A percentile compares a stretch with the other conserved stretches of the same genome.
These are phyloP conservation scores for Malassezia cuniculi DNA, from an alignment of 1,284 basidiomycete species.

Conservation along the genomic window DNA sequence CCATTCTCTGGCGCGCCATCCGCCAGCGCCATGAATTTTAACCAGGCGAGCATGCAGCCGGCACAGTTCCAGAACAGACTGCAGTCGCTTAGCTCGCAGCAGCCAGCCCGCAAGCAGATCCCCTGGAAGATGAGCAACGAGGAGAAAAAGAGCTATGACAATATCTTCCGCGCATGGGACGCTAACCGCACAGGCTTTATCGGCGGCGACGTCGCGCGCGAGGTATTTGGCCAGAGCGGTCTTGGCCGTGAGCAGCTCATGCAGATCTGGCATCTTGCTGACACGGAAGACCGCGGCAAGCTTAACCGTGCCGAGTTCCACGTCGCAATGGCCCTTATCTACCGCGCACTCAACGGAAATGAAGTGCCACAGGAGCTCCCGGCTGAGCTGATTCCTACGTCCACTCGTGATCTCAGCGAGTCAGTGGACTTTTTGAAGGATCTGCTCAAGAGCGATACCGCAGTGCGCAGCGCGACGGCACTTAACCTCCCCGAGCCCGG, in stretches of 20 bases:
- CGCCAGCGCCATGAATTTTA: slow-evolving; percentile 41
- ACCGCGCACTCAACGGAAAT: slow-evolving; percentile 70
- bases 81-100: slow-evolving; percentile 50
- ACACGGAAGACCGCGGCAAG: slow-evolving; percentile 42
- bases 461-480: slow-evolving; percentile 47
- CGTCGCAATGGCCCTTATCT: slow-evolving; percentile 96
- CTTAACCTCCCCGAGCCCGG: slow-evolving; percentile 43
- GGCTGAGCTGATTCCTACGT: slow-evolving; percentile 79
- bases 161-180: slow-evolving; percentile 95
- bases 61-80: slow-evolving; percentile 39
- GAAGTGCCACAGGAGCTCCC: slow-evolving; percentile 76
- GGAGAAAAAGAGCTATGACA: slow-evolving; percentile 93
- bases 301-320: slow-evolving; percentile 87
- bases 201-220: slow-evolving; percentile 67
- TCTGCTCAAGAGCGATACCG: slow-evolving; percentile 68
- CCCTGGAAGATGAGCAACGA: slow-evolving; percentile 77
- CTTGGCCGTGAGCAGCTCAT: slow-evolving; percentile 78
- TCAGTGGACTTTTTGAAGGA: slow-evolving; percentile 85
- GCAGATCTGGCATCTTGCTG: slow-evolving; percentile 61
- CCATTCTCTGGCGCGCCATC: slow-evolving; percentile 40
- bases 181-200: slow-evolving; percentile 71
- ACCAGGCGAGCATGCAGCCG: slow-evolving; percentile 37
- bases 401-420: slow-evolving; percentile 73
- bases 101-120: slow-evolving; percentile 56
- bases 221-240: slow-evolving; percentile 90